Evolutionary conservation across 148 eudicot genomes (phyloP), one percentile per base, ranked within the genome.

Genomic region (Chenopodium album): DNA sequence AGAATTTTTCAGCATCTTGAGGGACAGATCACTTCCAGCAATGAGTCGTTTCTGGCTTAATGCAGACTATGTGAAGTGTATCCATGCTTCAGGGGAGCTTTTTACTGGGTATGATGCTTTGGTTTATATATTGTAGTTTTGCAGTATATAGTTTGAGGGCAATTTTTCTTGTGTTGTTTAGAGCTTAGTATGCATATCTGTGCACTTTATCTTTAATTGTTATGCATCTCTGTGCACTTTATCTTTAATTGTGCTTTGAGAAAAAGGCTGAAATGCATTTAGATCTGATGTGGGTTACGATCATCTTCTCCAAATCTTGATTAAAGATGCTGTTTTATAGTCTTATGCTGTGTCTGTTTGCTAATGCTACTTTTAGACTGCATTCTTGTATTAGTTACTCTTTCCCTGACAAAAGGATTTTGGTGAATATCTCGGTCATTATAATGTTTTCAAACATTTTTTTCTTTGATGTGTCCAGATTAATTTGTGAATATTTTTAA

Each of bases 21-120:
- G 98, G 82, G 97, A 92, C 16, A 89, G 95, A 83, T 89, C 94
- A 29, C 89, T 94, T 85, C 85, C 87, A 72, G 90, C 90, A 72
- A 96, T 96, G 99, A 88, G 97, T 83, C 91, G 84, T 68, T 90
- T 96, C 52, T 96, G 98, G 99, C 93, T 94, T 77, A 90, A 94
- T 76, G 90, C 98, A 76, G 98, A 96, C 82, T 96, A 92, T 82
- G 99, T 96, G 81, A 96, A 96, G 85, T 94, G 99, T 80, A 82
- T 92, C 82, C 97, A 91, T 89, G 88, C 93, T 72, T 89, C 93
- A 56, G 97, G 97, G 71, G 98, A 92, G 83, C 81, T 87, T 77
- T 91, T 90, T 81, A 81, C 93, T 6, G 94, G 98, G 98, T 93
- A 91, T 81, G 88, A 47, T 79, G n/a, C 80, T 73, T 82, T 65